These are phyloP conservation scores for Pythium rhizo-oryzae DNA, from an alignment of 352 stramenopile species.

Conservation along the genomic window DNA sequence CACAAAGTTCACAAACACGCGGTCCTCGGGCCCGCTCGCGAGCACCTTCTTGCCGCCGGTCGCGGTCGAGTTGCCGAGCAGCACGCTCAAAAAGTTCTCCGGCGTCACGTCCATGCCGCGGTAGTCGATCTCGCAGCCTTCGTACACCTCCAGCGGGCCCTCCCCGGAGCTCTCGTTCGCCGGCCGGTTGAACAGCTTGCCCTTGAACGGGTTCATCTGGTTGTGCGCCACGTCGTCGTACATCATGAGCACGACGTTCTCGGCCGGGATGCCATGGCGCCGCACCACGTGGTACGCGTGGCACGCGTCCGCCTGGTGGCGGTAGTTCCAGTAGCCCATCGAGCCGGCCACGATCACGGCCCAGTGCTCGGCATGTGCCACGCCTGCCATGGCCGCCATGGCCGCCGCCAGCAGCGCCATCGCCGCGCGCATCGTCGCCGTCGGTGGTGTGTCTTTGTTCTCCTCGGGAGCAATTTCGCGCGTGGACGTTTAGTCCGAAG, in stretches of 20 bases:
- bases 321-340: constrained; percentile 91
- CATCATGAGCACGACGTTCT: constrained; percentile 94
- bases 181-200: constrained; percentile 90
- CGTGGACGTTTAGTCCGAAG: neutral
- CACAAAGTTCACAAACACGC: constrained; percentile 94
- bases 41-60: constrained; percentile 80
- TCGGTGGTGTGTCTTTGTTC: neutral
- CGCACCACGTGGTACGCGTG: constrained; percentile 92
- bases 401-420: neutral
- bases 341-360: constrained; percentile 91
- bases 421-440: neutral
- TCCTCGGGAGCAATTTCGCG: too few relatives aligned
- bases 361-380: constrained; percentile 74
- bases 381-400: neutral
- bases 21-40: constrained; percentile 77
- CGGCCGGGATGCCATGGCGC: constrained; percentile 80
- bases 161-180: constrained; percentile 38
- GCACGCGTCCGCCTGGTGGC: constrained; percentile 89
- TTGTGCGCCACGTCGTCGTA: constrained; percentile 90
- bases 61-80: constrained; percentile 71
- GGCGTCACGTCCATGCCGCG: constrained; percentile 78
- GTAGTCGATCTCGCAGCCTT: constrained; percentile 82
- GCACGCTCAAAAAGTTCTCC: constrained; percentile 87
- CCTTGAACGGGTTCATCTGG: constrained; percentile 85
- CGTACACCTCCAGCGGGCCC: constrained; percentile 84